Base-by-base conservation (phyloP, 345 rosid species). In the Populus tremula region DNA sequence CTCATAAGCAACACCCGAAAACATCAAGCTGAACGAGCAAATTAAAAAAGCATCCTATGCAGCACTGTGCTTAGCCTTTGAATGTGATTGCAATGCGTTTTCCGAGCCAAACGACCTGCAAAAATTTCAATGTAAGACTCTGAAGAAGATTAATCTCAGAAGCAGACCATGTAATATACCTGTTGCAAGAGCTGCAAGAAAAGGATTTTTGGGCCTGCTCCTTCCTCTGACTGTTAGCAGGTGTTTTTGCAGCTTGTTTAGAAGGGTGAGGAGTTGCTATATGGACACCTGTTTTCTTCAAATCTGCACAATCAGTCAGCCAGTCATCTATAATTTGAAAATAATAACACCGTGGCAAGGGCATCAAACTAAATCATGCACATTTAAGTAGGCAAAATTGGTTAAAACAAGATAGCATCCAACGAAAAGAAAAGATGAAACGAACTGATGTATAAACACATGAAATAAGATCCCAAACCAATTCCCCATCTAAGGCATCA, bases 241-340 rank as follows among this genome's bases (percentile, higher is more conserved):
- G 80, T 10, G 82, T 79, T 79, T 91, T 92, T 12, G 73, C 84
- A 49, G 62, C 82, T 41, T 89, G 83, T 87, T 94, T 94, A 11
- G 91, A 78, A 47, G 96, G 98, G 84, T 94, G 84, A 29, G 98
- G 98, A 21, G 96, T 92, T 38, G 96, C 92, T 1, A 77, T 25
- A 50, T 91, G 94, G 16, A 43, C 87, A 61, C 69, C 87, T 13
- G 67, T 80, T 80, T 91, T 94, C 91, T 87, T 90, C 35, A 85
- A 78, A 50, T 88, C 95, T 92, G 89, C 74, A 64, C 33, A 75
- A 23, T 29, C 23, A 50, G 17, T 78, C 66, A 35, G 45, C 62
- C 62, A 59, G 53, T 11, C 45, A 41, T 41, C 50, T 14, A 14
- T 47, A 14, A 47, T 47, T 47, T 47, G 50, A 47, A 47, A 13